These are phyloP conservation scores for Dendrocalamus sinicus DNA, from an alignment of 176 grass and related monocot genomes.

Conservation along the genomic window DNA sequence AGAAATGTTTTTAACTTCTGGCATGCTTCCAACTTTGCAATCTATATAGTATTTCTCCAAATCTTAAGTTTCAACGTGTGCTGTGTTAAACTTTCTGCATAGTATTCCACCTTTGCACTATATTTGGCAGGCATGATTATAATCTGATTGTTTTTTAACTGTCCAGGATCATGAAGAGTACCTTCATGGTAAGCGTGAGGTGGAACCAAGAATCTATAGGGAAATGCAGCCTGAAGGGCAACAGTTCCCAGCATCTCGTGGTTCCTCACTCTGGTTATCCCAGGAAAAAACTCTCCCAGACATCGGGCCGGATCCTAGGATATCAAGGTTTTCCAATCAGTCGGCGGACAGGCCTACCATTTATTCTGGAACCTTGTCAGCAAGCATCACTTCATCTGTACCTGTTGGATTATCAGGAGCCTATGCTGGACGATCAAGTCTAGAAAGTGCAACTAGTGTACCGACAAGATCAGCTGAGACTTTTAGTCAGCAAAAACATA, in stretches of 20 bases:
- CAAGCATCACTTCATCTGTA: conserved; percentile 55
- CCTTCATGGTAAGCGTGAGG: conserved; percentile 50
- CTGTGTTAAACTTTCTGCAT: conserved; percentile 15
- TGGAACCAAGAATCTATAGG: conserved; percentile 51
- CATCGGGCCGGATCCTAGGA: conserved; percentile 48
- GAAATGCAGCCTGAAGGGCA: conserved; percentile 50
- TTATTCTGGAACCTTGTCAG: conserved; percentile 41
- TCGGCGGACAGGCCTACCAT: conserved; percentile 43
- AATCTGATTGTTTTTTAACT: conserved; percentile 34
- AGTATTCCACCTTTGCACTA: neutral
- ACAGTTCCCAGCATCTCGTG: conserved; percentile 33
- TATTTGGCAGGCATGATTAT: neutral
- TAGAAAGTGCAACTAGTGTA: conserved; percentile 39
- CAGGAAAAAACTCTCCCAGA: conserved; percentile 38
- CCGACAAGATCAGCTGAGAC: conserved; percentile 42
- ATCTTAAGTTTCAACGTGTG: conserved; percentile 6
- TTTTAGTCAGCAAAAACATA: conserved; percentile 63
- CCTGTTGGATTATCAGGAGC: conserved; percentile 46
- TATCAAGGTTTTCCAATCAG: conserved; percentile 55
- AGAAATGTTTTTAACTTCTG: neutral
- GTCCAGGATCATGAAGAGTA: conserved; percentile 65
- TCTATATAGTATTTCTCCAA: neutral
- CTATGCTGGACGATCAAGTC: conserved; percentile 54
- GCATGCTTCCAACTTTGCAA: neutral
- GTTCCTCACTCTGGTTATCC: conserved; percentile 49